Evolutionary conservation across 192 early-diverging fungal genomes (phyloP), one percentile per base, ranked within the genome.

Genomic region (Gigaspora rosea): DNA sequence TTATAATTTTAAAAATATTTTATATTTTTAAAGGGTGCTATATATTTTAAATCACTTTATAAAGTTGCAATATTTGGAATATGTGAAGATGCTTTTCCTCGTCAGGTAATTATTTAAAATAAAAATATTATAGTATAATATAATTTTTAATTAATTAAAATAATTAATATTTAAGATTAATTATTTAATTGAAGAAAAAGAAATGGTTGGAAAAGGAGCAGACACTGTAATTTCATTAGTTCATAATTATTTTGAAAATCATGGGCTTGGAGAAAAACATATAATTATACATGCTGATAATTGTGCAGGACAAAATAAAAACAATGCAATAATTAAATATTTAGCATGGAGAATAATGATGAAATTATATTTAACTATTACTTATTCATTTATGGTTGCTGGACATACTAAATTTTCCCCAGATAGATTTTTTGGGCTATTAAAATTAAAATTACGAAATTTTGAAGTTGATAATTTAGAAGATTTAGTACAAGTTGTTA

Each of bases 31-130:
- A 27, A 64, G 20, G 35, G 62, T 13, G 20, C 18, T 35, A 64
- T 22, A 27, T 64, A 27, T 56, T 64, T 64, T 64, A 64, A 64
- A 32, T 64, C 62, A 27, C 62, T 64, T 64, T 64, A 64, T 32
- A 64, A 35, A 36, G 11, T 64, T 64, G 20, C 11, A 27, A 2
- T 64, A 27, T 64, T 64, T 64, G 62, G 62, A 32, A 64, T 64
- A 64, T 64, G 22, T 32, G 22, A 64, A 27, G 35, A 64, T 64
- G 20, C 62, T 27, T 64, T 64, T 64, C 22, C 62, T 64, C 2
- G 22, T 64, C 62, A 64, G 27, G 62, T 36, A 64, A 64, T 12
- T 35, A 22, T 27, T 64, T 64, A 27, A 64, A 27, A 22, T 27
- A 35, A 27, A 27, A 12, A 4, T 12, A 56, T 64, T 64, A 41